Percentiles rank a stretch among this genome's conserved stretches.
Conservation (phyloP, 2,329 filamentous ascomycete species). For the Alternaria gaisen region DNA sequence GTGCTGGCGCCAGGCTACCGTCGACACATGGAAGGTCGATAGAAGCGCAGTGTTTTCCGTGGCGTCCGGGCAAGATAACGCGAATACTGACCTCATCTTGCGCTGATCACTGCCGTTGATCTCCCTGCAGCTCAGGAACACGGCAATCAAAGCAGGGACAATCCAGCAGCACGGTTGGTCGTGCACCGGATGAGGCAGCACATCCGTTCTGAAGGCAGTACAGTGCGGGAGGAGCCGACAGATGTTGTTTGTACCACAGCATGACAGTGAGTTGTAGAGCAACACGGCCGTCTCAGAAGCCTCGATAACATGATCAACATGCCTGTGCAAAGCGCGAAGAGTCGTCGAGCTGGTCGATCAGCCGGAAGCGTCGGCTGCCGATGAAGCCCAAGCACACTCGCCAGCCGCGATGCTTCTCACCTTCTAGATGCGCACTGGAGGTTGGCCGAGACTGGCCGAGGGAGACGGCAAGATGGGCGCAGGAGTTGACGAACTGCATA, state of each 20-base stretch:
- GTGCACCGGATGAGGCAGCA: constrained; percentile 5
- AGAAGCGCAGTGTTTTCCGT: constrained; percentile 2
- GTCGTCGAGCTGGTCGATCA: background rate
- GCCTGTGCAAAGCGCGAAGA: background rate
- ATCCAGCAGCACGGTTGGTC: constrained; percentile 2
- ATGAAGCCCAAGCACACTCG: constrained; percentile 8
- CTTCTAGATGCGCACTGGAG: constrained; percentile 4
- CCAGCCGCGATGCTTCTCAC: constrained; percentile 7
- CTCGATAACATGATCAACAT: background rate
- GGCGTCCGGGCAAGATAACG: constrained; percentile 1
- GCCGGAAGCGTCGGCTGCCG: constrained; percentile 7
- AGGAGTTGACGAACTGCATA: background rate
- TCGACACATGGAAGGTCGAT: constrained; percentile 9
- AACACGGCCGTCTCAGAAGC: background rate
- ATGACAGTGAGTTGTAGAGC: background rate
- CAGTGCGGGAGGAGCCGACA: constrained; percentile 16
- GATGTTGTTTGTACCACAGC: background rate
- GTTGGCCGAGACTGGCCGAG: constrained; percentile 12
- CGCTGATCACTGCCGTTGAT: constrained; percentile 18
- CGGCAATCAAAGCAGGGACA: constrained; percentile 5
- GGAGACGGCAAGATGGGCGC: background rate
- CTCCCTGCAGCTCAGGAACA: constrained; percentile 18
- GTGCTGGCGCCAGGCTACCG: constrained; percentile 11
- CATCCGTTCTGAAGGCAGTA: constrained; percentile 2
- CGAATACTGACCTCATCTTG: constrained; percentile 5